These are phyloP conservation scores for Athelia psychrophila DNA, from an alignment of 1,284 basidiomycete genomes.

Conservation along the genomic window DNA sequence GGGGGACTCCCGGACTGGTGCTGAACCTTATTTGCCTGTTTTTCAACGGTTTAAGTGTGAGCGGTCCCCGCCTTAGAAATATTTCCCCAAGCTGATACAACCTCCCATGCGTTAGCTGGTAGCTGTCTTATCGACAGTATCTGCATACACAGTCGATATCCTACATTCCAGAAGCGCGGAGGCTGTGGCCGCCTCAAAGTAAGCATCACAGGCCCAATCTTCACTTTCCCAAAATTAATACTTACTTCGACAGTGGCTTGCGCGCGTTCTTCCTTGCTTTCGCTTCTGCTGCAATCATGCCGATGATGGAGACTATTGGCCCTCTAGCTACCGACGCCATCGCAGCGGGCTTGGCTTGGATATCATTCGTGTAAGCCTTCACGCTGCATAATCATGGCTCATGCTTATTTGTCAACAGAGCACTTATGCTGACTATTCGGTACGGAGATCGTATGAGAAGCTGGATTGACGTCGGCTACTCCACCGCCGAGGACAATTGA, in stretches of 20 bases:
- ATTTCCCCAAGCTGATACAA: conserved; percentile 15
- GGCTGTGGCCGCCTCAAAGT: conserved; percentile 33
- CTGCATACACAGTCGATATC: conserved; percentile 36
- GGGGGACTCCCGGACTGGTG: conserved; percentile 14
- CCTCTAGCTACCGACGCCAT: conserved; percentile 25
- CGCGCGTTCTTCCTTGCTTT: conserved; percentile 28
- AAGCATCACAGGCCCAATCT: conserved; percentile 9
- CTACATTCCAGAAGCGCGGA: conserved; percentile 37
- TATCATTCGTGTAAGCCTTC: conserved; percentile 14
- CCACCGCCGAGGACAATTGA: not conserved
- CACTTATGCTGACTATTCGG: not conserved
- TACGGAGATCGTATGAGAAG: not conserved
- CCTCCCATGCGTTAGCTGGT: conserved; percentile 26
- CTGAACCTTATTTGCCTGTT: conserved; percentile 16
- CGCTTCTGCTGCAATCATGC: conserved; percentile 28
- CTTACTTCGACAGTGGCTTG: conserved; percentile 17
- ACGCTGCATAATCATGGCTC: not conserved
- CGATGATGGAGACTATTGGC: conserved; percentile 30
- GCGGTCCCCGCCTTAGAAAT: not conserved
- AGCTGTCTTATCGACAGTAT: conserved; percentile 28
- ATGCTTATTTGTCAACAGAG: not conserved
- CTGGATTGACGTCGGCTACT: not conserved
- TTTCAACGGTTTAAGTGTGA: conserved; percentile 19
- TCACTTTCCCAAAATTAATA: not conserved
- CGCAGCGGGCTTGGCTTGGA: conserved; percentile 27